A percentile compares a stretch with the other conserved stretches of the same genome.
phyloP scores from a whole-genome alignment of 169 alveolate species.

The Plasmodium relictum region DNA sequence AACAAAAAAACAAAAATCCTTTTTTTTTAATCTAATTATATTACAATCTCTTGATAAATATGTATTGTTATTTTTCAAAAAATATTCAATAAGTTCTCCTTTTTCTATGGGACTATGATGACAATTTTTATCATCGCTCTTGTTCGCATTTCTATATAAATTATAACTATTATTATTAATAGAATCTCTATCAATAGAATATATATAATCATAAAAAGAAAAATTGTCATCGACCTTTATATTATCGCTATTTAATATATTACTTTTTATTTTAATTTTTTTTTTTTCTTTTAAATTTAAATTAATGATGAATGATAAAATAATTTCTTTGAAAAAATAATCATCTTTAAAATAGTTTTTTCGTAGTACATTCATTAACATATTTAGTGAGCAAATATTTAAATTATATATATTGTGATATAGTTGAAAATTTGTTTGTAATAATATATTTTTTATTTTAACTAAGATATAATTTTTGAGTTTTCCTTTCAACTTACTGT shows the following conservation, averaged over 20 bases:
- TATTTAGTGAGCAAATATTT: constrained; percentile 52
- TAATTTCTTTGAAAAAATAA: constrained; percentile 21
- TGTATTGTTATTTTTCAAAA: constrained; percentile 28
- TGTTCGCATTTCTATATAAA: not conserved
- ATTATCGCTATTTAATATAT: constrained; percentile 26
- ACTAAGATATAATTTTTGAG: constrained; percentile 27
- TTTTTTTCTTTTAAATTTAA: constrained; percentile 36
- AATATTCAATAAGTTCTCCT: constrained; percentile 26
- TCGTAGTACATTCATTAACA: constrained; percentile 50
- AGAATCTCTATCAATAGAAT: not conserved
- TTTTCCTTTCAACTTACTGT: constrained; percentile 26
- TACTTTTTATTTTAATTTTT: constrained; percentile 32
- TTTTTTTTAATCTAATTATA: constrained; percentile 25
- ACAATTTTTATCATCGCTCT: too few species aligned
- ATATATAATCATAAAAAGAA: not conserved
- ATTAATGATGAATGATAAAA: constrained; percentile 34
- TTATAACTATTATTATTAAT: not conserved
- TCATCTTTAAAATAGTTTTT: constrained; percentile 25
- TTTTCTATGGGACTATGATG: not conserved
- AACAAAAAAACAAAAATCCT: constrained; percentile 51
- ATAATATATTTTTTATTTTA: constrained; percentile 31
- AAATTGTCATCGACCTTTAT: not conserved
- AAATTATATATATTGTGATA: constrained; percentile 8
- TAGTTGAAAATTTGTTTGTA: not conserved
- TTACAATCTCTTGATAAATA: not conserved